These are phyloP conservation scores for Brassica nigra DNA, from an alignment of 345 rosid genomes.

Conservation along the genomic window DNA sequence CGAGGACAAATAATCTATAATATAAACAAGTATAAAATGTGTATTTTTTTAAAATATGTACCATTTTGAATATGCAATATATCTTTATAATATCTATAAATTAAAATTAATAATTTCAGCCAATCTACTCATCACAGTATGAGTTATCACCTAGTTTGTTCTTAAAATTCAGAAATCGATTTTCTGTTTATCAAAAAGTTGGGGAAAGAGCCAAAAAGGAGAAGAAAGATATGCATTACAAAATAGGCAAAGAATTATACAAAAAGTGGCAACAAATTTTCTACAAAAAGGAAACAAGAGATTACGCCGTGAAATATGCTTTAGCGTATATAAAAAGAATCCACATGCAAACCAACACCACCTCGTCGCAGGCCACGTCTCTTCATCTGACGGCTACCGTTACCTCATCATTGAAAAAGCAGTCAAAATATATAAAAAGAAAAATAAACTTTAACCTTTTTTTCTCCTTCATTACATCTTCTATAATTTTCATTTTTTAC, in stretches of 20 bases:
- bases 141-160: neutral
- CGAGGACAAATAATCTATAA: too few species aligned
- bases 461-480: neutral
- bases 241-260: neutral
- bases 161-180: neutral
- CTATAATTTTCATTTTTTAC: conserved; percentile 1
- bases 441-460: neutral
- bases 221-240: conserved; percentile 18
- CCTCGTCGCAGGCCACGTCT: conserved; percentile 25
- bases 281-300: conserved; percentile 23
- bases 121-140: too few species aligned
- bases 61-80: too few species aligned
- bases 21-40: too few species aligned
- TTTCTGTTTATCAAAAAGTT: neutral
- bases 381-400: conserved; percentile 28
- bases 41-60: too few species aligned
- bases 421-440: neutral
- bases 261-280: conserved; percentile 21
- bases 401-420: conserved; percentile 17
- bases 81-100: too few species aligned
- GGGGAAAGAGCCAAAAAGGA: neutral
- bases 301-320: conserved; percentile 41
- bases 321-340: neutral
- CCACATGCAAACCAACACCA: conserved; percentile 29
- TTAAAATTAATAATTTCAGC: too few species aligned